phyloP scores from a whole-genome alignment of 2,329 filamentous ascomycete species.

The Neoascochyta sp. region DNA sequence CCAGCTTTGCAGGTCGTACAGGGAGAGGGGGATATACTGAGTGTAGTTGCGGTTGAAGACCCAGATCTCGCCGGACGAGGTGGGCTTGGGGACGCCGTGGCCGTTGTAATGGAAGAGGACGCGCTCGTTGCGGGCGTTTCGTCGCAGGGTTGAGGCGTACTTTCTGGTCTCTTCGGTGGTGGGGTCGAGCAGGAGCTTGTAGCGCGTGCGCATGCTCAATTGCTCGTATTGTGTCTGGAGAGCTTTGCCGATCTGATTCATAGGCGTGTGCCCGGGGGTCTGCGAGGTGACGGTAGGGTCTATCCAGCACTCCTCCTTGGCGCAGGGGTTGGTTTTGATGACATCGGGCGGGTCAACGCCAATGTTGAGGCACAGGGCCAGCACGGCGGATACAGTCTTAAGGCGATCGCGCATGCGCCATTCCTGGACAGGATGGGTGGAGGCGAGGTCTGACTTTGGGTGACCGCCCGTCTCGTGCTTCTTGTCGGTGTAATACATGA shows the following conservation, averaged over 20 bases:
- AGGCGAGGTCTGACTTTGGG: conserved; percentile 59
- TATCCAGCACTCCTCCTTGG: conserved; percentile 94
- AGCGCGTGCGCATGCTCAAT: conserved; percentile 88
- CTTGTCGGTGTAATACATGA: conserved; percentile 99
- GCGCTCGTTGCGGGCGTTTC: conserved; percentile 92
- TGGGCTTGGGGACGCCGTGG: conserved; percentile 93
- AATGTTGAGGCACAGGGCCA: conserved; percentile 94
- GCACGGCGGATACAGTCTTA: conserved; percentile 92
- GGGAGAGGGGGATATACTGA: conserved; percentile 93
- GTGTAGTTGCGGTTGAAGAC: conserved; percentile 99
- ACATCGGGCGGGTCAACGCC: conserved; percentile 97
- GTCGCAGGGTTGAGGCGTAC: conserved; percentile 82
- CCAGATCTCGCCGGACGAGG: conserved; percentile 95
- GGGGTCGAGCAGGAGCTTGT: conserved; percentile 94
- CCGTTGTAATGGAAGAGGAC: conserved; percentile 99
- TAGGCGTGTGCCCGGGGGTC: conserved; percentile 67
- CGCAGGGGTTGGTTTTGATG: conserved; percentile 88
- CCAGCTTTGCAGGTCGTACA: conserved; percentile 95
- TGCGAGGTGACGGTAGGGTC: conserved; percentile 79
- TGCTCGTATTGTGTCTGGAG: conserved; percentile 97
- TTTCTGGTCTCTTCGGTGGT: conserved; percentile 97
- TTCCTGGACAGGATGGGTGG: conserved; percentile 69
- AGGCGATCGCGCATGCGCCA: conserved; percentile 96
- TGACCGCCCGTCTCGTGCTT: conserved; percentile 92
- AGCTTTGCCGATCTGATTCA: conserved; percentile 93